Conservation (phyloP, 2,329 filamentous ascomycete genomes). For the Colletotrichum sp. region DNA sequence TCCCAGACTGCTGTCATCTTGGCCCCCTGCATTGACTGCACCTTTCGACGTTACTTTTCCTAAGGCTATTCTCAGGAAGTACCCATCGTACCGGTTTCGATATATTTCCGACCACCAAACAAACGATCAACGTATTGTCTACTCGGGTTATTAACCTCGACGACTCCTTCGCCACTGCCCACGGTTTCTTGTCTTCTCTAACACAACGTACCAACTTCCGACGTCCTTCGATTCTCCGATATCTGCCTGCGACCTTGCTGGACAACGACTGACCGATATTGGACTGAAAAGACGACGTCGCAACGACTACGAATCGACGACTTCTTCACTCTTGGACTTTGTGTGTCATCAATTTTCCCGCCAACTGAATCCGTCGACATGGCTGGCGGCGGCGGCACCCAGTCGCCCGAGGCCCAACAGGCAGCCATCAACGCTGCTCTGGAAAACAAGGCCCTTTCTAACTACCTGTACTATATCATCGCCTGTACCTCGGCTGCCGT, state of each 20-base stretch:
- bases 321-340: not conserved
- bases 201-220: not conserved
- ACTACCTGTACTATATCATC: conserved; percentile 69
- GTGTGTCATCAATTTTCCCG: not conserved
- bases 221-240: not conserved
- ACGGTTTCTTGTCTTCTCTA: not conserved
- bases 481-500: conserved; percentile 67
- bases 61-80: not conserved
- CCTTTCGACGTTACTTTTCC: not conserved
- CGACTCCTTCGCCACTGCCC: not conserved
- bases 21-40: conserved; percentile 14
- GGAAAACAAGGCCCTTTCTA: conserved; percentile 60
- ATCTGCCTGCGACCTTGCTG: not conserved
- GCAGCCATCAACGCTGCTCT: conserved; percentile 27
- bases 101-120: not conserved
- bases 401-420: conserved; percentile 29
- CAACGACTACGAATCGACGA: not conserved
- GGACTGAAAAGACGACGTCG: not conserved
- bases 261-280: not conserved
- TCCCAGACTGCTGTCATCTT: not conserved
- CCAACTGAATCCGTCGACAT: not conserved
- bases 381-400: conserved; percentile 21
- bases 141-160: not conserved
- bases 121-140: not conserved
- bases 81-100: conserved; percentile 12